Evolutionary conservation across 768 basidiomycete species (phyloP), one percentile per base, ranked within the genome.

Genomic region (Crucibulum laeve): DNA sequence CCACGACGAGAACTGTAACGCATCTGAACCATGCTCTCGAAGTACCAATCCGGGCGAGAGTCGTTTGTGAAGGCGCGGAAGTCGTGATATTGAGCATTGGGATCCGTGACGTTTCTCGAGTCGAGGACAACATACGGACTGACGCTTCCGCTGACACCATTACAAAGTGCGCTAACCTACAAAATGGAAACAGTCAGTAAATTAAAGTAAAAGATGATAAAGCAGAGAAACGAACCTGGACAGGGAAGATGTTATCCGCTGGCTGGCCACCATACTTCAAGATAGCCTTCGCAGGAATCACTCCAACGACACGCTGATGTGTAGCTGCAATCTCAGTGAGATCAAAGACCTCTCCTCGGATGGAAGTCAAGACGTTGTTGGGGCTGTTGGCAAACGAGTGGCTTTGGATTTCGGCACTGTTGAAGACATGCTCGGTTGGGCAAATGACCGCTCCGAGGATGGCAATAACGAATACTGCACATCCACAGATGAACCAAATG

Each of bases 31-130:
- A 99, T 98, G 46, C 71, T 74, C 67, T 98, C 87, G 51, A 88
- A 93, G 63, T 98, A 99, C 96, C 96, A 99, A 58, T 99, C 96
- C 0, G 96, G 95, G 6, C 96, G 80, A 0, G 87, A 85, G 56
- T 98, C 95, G 46, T 83, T 87, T 25, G 84, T 86, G 58, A 73
- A 83, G 0, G 84, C 84, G 14, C 95, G 87, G 79, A 99, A 99
- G 60, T 99, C 95, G 61, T 98, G 96, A 60, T 98, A 99, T 54
- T 81, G 72, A 0, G 86, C 71, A 54, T 93, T 87, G 14, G 67
- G 56, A 49, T 89, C 84, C 17, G 84, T 79, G 57, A 77, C 76
- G 67, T 98, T 99, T 51, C 71, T 71, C 4, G 87, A 77, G 53
- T 82, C 78, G 49, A 95, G 72, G 1, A 76, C 73, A 17, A 99